A percentile compares a stretch with the other conserved stretches of the same genome.
phyloP scores from a whole-genome alignment of 805 yeast species.

The Wickerhamomyces canadensis region DNA sequence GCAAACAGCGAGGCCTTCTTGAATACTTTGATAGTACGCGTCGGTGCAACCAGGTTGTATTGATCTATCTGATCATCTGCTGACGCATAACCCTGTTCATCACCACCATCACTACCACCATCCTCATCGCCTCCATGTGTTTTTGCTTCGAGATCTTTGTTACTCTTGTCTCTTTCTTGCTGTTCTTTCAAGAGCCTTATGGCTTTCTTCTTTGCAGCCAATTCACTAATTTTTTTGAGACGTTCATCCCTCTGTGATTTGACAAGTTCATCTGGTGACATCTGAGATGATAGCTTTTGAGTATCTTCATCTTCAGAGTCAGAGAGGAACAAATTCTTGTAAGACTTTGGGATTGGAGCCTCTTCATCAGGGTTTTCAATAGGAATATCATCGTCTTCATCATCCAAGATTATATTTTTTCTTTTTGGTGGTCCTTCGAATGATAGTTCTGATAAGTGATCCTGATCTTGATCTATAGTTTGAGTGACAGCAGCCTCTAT shows the following conservation, averaged over 20 bases:
- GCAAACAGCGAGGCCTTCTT: constrained; percentile 15
- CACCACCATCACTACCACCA: no score
- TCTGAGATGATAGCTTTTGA: not conserved
- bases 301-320: constrained; percentile 2
- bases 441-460: no score
- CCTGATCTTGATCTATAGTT: no score
- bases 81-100: constrained; percentile 2
- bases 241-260: constrained; percentile 6
- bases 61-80: no score
- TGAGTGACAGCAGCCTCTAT: no score
- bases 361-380: not conserved
- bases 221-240: constrained; percentile 11
- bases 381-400: not conserved
- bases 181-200: constrained; percentile 18
- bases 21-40: constrained; percentile 14
- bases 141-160: constrained; percentile 8
- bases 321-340: not conserved
- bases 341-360: not conserved
- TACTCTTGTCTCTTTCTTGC: constrained; percentile 6
- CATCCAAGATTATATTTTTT: no score
- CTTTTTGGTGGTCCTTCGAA: no score
- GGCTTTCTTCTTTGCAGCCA: constrained; percentile 18
- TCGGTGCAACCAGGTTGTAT: no score
- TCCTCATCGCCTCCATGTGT: constrained; percentile 5
- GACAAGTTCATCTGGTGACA: not conserved